Evolutionary conservation across 768 basidiomycete genomes (phyloP), one percentile per base, ranked within the genome.

Genomic region (Boletus vinaceobasis): DNA sequence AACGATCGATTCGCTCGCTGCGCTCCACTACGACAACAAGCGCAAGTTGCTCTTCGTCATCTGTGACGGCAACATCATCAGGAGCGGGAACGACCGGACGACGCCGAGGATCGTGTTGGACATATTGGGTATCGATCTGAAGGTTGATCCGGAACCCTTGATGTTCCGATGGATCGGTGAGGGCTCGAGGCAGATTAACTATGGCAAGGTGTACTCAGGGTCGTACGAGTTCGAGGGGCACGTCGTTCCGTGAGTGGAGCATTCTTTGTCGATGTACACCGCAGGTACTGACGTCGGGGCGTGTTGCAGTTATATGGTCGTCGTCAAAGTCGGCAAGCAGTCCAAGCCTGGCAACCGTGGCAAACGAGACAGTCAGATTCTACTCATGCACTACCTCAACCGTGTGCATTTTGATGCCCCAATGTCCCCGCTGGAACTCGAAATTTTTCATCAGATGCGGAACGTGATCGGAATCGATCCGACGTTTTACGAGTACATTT

Each of bases 401-500:
- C 79, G 91, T 19, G 93, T 98, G 8, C 94, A 98, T 70, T 97
- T 98, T 65, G 93, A 98, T 68, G 79, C 85, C 3, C 88, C 94
- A 0, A 98, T 98, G 94, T 87, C 84, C 5, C 94, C 94, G 1
- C 71, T 98, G 59, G 94, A 98, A 68, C 75, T 98, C 48, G 94
- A 98, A 71, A 85, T 98, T 48, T 96, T 93, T 65, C 94, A 98
- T 71, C 94, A 98, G 71, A 96, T 97, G 93, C 83, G 93, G 49
- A 98, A 98, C 60, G 92, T 97, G 55, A 96, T 98, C 59, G 94
- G 94, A 13, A 94, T 98, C 56, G 93, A 98, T 65, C 94, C 94
- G 1, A 88, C 93, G 8, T 98, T 98, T 72, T 98, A 98, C 70
- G 94, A 98, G 74, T 97, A 97, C 68, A 88, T 98, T 60, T 96